phyloP scores from a whole-genome alignment of 805 yeast genomes.

The Geotrichum ghanense region DNA sequence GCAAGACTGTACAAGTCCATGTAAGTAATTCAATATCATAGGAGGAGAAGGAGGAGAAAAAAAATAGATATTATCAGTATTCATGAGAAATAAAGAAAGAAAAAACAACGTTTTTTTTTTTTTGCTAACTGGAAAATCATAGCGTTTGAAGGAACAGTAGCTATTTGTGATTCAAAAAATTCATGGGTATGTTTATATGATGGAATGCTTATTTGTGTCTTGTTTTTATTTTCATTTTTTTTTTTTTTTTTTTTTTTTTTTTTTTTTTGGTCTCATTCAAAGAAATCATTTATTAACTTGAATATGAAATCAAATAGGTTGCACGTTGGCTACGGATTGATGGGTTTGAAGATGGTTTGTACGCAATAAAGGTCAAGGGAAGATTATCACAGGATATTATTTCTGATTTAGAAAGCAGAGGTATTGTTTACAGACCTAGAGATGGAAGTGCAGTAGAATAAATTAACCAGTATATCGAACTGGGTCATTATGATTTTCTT shows the following conservation, averaged over 20 bases:
- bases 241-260: no score
- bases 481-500: no score
- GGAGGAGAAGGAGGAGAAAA: no score
- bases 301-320: slow-evolving; percentile 27
- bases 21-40: slow-evolving; percentile 15
- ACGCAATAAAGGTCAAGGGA: slow-evolving; percentile 90
- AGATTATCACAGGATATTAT: slow-evolving; percentile 80
- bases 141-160: slow-evolving; percentile 88
- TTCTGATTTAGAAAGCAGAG: slow-evolving; percentile 57
- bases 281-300: not conserved
- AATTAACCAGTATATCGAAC: no score
- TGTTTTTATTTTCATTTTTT: no score
- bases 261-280: no score
- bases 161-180: slow-evolving; percentile 68
- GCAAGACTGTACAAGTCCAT: slow-evolving; percentile 89
- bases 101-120: no score
- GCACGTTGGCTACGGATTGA: slow-evolving; percentile 93
- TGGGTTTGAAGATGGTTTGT: slow-evolving; percentile 76
- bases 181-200: slow-evolving; percentile 56
- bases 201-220: not conserved
- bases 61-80: not conserved
- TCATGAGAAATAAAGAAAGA: not conserved
- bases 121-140: not conserved
- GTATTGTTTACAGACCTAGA: slow-evolving; percentile 83
- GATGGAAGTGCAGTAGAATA: slow-evolving; percentile 56